Evolutionary conservation across 1,284 basidiomycete species (phyloP), one percentile per base, ranked within the genome.

Genomic region (Crepidotus sp.): DNA sequence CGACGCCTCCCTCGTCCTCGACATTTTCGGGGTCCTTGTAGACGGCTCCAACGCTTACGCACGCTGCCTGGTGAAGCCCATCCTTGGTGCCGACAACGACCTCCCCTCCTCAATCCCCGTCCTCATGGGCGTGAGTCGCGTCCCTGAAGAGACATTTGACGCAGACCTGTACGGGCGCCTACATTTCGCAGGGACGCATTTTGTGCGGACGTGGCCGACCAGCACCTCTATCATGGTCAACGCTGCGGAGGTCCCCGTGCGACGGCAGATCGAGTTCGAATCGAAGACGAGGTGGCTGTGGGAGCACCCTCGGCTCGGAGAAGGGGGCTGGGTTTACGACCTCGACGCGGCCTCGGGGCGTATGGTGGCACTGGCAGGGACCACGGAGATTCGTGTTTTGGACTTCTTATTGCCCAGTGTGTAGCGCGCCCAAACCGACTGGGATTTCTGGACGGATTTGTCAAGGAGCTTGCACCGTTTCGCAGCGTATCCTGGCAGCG

Each of bases 191-290:
- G 25, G 26, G 4, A 41, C 45, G 18, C 45, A 46, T 29, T 29
- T 46, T 7, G 29, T 46, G n/a, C 45, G 39, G 34, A 41, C 45
- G 13, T 46, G 45, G 45, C 39, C 39, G 9, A 36, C 33, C 5
- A 25, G 14, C 8, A 2, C 10, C 13, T 22, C 39, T n/a, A 8
- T 46, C 13, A 41, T 41, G 45, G 15, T 41, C 39, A 46, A 46
- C 35, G n/a, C 30, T 17, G 38, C 45, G 4, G n/a, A 11, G 18
- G 18, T 41, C 9, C 45, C 39, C 14, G n/a, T 17, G 35, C 27
- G 30, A 34, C 45, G 39, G 24, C 45, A 46, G 45, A 40, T 40
- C 8, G 45, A 41, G 22, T 41, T 46, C 21, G 39, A 31, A 18
- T 46, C 45, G 3, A 41, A 25, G 25, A 41, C 45, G 11, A 22